A percentile compares a stretch with the other conserved stretches of the same genome.
Conservation (phyloP, 2,329 filamentous ascomycete species). For the Rutstroemia sp. region DNA sequence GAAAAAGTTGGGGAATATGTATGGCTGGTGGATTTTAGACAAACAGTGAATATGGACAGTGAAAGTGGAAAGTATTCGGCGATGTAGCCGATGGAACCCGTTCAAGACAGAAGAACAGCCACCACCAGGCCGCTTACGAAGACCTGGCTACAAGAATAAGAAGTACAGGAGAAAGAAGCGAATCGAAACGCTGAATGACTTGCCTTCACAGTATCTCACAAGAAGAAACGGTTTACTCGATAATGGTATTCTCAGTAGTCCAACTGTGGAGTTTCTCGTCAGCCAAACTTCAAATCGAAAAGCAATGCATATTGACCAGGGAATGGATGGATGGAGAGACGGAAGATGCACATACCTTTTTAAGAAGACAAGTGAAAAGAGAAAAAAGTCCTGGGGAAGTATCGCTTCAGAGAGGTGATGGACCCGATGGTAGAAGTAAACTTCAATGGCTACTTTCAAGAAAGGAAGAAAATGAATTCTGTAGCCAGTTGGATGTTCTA, state of each 20-base stretch:
- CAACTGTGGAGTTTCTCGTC: slow-evolving; percentile 10
- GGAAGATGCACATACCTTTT: slow-evolving; percentile 15
- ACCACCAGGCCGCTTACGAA: too few relatives aligned
- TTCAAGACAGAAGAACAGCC: too few relatives aligned
- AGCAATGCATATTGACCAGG: not conserved
- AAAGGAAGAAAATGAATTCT: slow-evolving; percentile 17
- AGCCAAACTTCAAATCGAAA: slow-evolving; percentile 3
- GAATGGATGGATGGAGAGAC: not conserved
- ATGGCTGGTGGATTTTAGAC: not conserved
- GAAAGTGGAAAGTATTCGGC: not conserved
- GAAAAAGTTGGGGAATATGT: not conserved
- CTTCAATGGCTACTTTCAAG: slow-evolving; percentile 12
- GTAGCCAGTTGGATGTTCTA: slow-evolving; percentile 29
- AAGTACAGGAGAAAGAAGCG: not conserved
- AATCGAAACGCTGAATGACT: slow-evolving; percentile 9
- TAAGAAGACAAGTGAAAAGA: slow-evolving; percentile 8
- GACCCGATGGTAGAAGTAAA: not conserved
- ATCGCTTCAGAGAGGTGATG: slow-evolving; percentile 9
- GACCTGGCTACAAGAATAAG: not conserved
- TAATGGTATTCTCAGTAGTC: slow-evolving; percentile 14
- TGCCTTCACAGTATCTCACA: slow-evolving; percentile 22
- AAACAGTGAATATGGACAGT: slow-evolving; percentile 1
- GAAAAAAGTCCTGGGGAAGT: not conserved
- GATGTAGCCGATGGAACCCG: too few relatives aligned
- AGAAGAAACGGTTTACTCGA: slow-evolving; percentile 12